phyloP scores from a whole-genome alignment of 2,329 filamentous ascomycete species.

The Arthrobotrys megalospora region DNA sequence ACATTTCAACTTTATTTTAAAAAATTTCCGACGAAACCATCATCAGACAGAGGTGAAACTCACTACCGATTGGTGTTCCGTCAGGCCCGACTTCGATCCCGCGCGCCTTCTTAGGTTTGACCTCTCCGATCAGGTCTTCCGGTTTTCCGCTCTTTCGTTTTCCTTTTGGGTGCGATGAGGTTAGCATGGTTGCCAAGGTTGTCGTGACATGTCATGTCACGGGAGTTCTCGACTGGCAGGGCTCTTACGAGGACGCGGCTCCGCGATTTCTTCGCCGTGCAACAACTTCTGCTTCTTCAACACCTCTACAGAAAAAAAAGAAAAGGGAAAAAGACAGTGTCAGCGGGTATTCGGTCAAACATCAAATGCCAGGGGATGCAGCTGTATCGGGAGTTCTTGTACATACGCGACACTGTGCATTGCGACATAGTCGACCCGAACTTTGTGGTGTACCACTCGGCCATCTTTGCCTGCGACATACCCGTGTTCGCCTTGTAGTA shows the following conservation, averaged over 20 bases:
- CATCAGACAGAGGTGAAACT: conserved; percentile 17
- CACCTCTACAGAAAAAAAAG: conserved; percentile 44
- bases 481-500: conserved; percentile 58
- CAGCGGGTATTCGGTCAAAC: conserved; percentile 19
- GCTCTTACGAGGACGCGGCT: conserved; percentile 60
- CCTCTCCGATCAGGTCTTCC: conserved; percentile 45
- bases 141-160: conserved; percentile 56
- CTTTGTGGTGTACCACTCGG: conserved; percentile 59
- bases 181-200: conserved; percentile 43
- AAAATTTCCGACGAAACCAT: conserved; percentile 5
- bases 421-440: conserved; percentile 60
- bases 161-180: conserved; percentile 40
- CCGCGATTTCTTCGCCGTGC: conserved; percentile 60
- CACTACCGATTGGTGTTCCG: conserved; percentile 51
- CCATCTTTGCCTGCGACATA: conserved; percentile 61
- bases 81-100: conserved; percentile 37
- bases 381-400: conserved; percentile 10
- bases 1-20: neutral
- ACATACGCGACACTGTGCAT: conserved; percentile 60
- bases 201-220: conserved; percentile 49
- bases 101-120: conserved; percentile 54
- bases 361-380: conserved; percentile 16
- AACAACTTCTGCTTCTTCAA: conserved; percentile 61
- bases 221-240: conserved; percentile 54
- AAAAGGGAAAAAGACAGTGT: conserved; percentile 24